Evolutionary conservation across 2,329 filamentous ascomycete genomes (phyloP).

Genomic region (Claviceps citrina): DNA sequence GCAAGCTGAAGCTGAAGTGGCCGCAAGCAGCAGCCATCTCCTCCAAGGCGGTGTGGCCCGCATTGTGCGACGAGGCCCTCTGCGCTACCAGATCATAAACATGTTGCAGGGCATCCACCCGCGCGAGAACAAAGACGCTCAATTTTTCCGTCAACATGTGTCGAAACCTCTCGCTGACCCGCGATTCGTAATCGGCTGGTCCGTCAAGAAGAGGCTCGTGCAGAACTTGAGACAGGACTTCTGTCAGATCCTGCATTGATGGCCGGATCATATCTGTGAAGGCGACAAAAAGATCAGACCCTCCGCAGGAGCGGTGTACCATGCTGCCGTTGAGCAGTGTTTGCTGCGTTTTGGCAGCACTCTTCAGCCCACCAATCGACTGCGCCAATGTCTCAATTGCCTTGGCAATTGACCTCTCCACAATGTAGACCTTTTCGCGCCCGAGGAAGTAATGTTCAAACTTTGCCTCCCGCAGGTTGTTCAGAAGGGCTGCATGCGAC

Average conservation of each 20-base stretch:
- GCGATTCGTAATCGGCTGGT: constrained; percentile 29
- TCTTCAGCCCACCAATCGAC: constrained; percentile 71
- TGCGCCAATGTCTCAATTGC: constrained; percentile 71
- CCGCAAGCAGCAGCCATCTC: constrained; percentile 86
- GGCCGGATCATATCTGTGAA: constrained; percentile 77
- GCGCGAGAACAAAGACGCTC: constrained; percentile 53
- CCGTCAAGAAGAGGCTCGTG: constrained; percentile 59
- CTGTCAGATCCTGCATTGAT: constrained; percentile 78
- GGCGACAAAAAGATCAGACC: constrained; percentile 62
- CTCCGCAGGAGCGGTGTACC: constrained; percentile 17
- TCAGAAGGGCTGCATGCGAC: constrained; percentile 36
- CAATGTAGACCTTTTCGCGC: constrained; percentile 56
- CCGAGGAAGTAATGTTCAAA: constrained; percentile 70
- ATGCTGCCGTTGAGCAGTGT: constrained; percentile 42
- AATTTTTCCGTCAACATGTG: constrained; percentile 62
- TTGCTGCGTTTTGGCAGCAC: constrained; percentile 75
- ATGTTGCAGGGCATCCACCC: constrained; percentile 54
- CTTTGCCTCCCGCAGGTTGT: constrained; percentile 65
- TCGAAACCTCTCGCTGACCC: constrained; percentile 54
- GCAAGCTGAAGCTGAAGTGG: constrained; percentile 76
- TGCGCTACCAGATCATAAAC: constrained; percentile 63
- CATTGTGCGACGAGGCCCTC: constrained; percentile 43
- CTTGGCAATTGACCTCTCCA: constrained; percentile 61
- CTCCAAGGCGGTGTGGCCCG: constrained; percentile 72
- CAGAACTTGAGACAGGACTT: constrained; percentile 67